phyloP scores from a whole-genome alignment of 345 rosid genomes.

The Pelargonium nanum region DNA sequence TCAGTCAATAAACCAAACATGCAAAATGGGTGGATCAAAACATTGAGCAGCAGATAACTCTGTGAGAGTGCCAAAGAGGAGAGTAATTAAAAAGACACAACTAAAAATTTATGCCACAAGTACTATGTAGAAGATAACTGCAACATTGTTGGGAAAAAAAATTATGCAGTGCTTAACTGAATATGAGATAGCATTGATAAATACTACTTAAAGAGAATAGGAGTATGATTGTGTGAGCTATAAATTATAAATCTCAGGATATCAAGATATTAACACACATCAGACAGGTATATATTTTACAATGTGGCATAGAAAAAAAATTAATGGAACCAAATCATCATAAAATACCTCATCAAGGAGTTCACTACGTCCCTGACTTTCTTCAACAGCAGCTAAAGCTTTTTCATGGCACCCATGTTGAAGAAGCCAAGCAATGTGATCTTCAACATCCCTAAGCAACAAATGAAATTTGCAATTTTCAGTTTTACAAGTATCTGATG shows the following conservation, averaged over 20 bases:
- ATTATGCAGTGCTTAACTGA: background rate
- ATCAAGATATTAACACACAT: background rate
- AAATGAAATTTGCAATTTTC: background rate
- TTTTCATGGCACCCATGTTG: conserved; percentile 98
- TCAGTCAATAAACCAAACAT: background rate
- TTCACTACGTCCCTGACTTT: conserved; percentile 87
- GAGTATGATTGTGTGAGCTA: background rate
- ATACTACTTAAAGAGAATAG: no score
- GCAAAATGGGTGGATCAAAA: background rate
- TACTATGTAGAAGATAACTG: background rate
- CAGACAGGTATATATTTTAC: background rate
- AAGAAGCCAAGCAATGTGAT: conserved; percentile 97
- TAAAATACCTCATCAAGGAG: conserved; percentile 82
- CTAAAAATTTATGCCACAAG: no score
- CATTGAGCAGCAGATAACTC: background rate
- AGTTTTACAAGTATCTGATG: background rate
- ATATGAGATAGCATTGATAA: no score
- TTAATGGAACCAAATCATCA: background rate
- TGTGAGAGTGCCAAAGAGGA: background rate
- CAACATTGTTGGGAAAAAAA: background rate
- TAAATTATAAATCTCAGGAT: background rate
- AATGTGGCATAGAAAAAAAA: background rate
- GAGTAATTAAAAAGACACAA: background rate
- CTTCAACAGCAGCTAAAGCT: conserved; percentile 96
- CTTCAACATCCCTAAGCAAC: conserved; percentile 80